These are phyloP conservation scores for Colletotrichum navitas DNA, from an alignment of 2,329 filamentous ascomycete genomes.

Conservation along the genomic window DNA sequence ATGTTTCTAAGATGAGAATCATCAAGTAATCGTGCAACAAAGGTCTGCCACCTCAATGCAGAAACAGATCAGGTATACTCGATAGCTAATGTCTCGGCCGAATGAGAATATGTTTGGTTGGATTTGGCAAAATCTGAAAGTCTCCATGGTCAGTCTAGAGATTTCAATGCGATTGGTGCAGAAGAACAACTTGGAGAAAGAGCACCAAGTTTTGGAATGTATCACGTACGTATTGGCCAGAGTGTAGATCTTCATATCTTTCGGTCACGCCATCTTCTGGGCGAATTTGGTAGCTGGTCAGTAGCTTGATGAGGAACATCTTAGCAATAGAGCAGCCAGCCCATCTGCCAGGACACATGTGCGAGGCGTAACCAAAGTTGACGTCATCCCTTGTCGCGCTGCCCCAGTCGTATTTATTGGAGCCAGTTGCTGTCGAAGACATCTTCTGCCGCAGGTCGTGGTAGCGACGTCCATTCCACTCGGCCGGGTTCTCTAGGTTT, in stretches of 20 bases:
- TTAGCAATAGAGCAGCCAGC: constrained; percentile 39
- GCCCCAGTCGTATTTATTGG: constrained; percentile 34
- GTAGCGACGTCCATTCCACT: constrained; percentile 34
- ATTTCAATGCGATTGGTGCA: too few species aligned
- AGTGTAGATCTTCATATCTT: constrained; percentile 32
- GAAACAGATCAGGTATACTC: too few species aligned
- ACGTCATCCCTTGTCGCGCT: constrained; percentile 34
- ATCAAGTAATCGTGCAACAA: background rate
- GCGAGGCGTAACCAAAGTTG: constrained; percentile 38
- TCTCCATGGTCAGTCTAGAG: background rate
- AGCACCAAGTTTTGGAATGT: background rate
- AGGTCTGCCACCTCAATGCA: too few species aligned
- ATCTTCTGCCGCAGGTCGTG: constrained; percentile 28
- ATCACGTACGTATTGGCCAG: constrained; percentile 31
- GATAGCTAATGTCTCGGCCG: background rate
- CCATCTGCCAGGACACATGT: constrained; percentile 39
- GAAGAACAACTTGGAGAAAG: background rate
- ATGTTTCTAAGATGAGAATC: too few species aligned
- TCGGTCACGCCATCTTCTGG: constrained; percentile 29
- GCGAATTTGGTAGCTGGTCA: constrained; percentile 6
- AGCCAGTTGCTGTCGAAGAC: constrained; percentile 2
- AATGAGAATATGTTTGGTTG: constrained; percentile 26
- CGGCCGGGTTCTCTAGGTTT: constrained; percentile 12
- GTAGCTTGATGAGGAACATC: constrained; percentile 38
- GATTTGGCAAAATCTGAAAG: constrained; percentile 18